Conservation (phyloP, 2,329 filamentous ascomycete genomes). For the Ophiostoma novo-ulmi region DNA sequence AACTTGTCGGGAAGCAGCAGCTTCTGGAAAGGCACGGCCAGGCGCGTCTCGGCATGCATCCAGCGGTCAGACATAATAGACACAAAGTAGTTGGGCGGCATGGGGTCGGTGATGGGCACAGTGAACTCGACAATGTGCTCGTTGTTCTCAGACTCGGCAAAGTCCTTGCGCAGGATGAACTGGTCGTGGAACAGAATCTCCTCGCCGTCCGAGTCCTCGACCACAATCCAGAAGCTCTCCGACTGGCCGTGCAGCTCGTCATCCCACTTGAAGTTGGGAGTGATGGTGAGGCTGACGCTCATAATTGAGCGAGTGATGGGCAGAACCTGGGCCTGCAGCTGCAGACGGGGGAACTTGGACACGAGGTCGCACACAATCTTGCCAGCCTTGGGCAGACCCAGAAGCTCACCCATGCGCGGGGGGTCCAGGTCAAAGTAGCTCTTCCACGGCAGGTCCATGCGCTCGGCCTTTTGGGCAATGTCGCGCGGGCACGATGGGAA, state of each 20-base stretch:
- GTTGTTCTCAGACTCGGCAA: conserved; percentile 76
- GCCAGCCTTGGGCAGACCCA: conserved; percentile 81
- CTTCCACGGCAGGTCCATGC: conserved; percentile 88
- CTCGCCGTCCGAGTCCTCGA: conserved; percentile 96
- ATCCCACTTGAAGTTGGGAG: conserved; percentile 95
- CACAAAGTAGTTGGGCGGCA: conserved; percentile 98
- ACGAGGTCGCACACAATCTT: conserved; percentile 80
- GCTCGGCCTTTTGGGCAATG: conserved; percentile 85
- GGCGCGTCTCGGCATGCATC: conserved; percentile 95
- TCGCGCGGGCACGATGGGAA: conserved; percentile 79
- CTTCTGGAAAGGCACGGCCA: conserved; percentile 92
- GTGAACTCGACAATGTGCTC: conserved; percentile 96
- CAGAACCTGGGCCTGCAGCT: conserved; percentile 89
- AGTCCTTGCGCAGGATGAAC: conserved; percentile 85
- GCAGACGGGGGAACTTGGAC: conserved; percentile 85
- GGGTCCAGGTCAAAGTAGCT: conserved; percentile 96
- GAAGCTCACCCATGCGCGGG: conserved; percentile 88
- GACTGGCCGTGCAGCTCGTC: conserved; percentile 79
- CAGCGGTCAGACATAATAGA: conserved; percentile 90
- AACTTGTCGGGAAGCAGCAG: conserved; percentile 93
- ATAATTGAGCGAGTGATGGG: conserved; percentile 93
- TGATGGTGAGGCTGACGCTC: conserved; percentile 81
- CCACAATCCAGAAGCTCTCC: conserved; percentile 94
- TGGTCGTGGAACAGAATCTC: conserved; percentile 93
- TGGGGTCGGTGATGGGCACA: conserved; percentile 91